Base-by-base conservation (phyloP, 768 basidiomycete species). In the Pilatotrama ljubarskyi region DNA sequence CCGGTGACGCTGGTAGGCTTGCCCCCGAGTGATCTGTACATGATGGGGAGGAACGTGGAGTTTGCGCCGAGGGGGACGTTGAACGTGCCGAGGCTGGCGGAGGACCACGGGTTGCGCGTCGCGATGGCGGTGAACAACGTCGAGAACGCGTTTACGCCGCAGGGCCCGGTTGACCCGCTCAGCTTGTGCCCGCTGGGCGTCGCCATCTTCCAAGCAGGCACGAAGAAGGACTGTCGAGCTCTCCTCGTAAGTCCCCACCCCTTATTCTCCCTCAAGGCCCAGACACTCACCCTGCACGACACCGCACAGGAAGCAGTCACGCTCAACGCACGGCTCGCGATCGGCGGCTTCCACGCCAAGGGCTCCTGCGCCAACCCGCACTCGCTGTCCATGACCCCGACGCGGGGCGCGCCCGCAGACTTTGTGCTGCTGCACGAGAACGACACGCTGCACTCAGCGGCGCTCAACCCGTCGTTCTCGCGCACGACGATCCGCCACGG, bases 121-220 rank as follows among this genome's bases (percentile, higher is more conserved):
- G 83, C 83, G 53, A 78, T 85, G 78, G 76, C 81, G 55, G 82
- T 87, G 37, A 86, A 87, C 71, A 86, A 87, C 66, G 79, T 86
- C 65, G 81, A 81, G 62, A 88, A 88, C 64, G 82, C 84, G 29
- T 88, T 87, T 69, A 87, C 83, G 36, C 87, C 86, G 40, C 86
- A 88, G 73, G 87, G 86, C 51, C 80, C 79, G 25, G 68, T 83
- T 43, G 86, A 86, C 73, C 85, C 86, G 9, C 72, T 88, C n/a
- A 75, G 78, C 5, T 71, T 88, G 53, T 81, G 84, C 50, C 77
- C 82, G 36, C 78, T 88, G 44, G 84, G 82, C 18, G 81, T 84
- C 11, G 82, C 78, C 2, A 63, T 86, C 32, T 87, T 86, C 66
- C 86, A 86, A 68, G 76, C 80, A 36, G 84, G 81, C 13, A 83